Evolutionary conservation across 148 eudicot species (phyloP), one percentile per base, ranked within the genome.

Genomic region (Euryodendron excelsum): DNA sequence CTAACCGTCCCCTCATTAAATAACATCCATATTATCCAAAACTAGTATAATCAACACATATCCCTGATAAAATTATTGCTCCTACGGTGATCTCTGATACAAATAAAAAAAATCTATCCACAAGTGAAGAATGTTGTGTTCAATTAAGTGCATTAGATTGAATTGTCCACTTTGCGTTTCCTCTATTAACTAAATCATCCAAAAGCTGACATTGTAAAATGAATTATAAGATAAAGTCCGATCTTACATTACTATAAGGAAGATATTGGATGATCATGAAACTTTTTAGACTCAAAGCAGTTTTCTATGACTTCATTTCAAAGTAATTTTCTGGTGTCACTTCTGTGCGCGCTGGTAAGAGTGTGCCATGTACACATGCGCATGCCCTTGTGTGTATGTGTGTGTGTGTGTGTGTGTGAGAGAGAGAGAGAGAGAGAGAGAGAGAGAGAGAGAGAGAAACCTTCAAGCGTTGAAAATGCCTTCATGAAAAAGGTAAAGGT

Each of bases 381-480:
- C 52, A 47, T 47, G 15, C n/a, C n/a, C n/a, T n/a, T 13, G 15
- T 47, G 14, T 47, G 17, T 1, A 0, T 4, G 36, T 6, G 10
- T 23, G 52, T 23, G 6, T 23, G 48, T n/a, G 55, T 41, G 17
- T 15, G 15, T 4, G 36, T 4, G 20, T 41, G 63, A 75, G 71
- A 74, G 75, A 37, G 75, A 69, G 76, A 58, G 78, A 76, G 73
- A 65, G 71, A 69, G 44, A 75, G 68, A 48, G 74, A 81, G 74
- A 78, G 77, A 82, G 59, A 74, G n/a, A n/a, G n/a, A n/a, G n/a
- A n/a, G n/a, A n/a, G n/a, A n/a, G n/a, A n/a, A n/a, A 96, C 99
- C 99, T 93, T 96, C 99, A 78, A 96, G 98, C 36, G 99, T 96
- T 4, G 98, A 96, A 84, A 96, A 96, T 81, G 99, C 99, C 78